Evolutionary conservation across 768 basidiomycete genomes (phyloP).

Genomic region (Coprinellus aureogranulatus): DNA sequence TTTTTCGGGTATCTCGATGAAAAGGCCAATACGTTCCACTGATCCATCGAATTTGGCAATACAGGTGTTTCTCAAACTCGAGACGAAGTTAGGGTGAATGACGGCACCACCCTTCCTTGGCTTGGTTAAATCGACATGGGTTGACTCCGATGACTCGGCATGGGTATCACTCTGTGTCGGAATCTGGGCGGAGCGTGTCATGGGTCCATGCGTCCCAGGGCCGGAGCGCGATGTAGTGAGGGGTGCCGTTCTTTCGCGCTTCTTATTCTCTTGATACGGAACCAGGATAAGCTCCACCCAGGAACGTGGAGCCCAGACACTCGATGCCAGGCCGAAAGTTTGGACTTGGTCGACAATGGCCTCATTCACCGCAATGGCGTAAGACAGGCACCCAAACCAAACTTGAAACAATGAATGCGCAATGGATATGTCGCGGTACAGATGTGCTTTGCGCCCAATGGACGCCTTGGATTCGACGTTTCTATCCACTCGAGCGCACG

Average conservation of each 20-base stretch:
- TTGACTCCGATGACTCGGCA: too few relatives aligned
- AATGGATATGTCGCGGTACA: not conserved
- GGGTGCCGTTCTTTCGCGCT: too few relatives aligned
- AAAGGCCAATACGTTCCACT: not conserved
- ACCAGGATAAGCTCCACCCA: not conserved
- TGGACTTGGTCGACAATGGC: not conserved
- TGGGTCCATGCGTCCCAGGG: too few relatives aligned
- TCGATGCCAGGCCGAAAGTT: not conserved
- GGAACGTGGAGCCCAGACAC: too few relatives aligned
- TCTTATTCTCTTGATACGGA: not conserved
- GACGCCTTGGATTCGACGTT: not conserved
- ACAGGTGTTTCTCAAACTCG: not conserved
- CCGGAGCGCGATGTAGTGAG: too few relatives aligned
- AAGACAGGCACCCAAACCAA: not conserved
- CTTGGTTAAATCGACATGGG: too few relatives aligned
- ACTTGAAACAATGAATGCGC: not conserved
- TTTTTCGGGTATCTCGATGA: not conserved
- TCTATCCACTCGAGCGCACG: not conserved
- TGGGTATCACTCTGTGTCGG: too few relatives aligned
- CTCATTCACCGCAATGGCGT: not conserved
- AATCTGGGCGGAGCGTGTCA: too few relatives aligned
- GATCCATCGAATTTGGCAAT: not conserved
- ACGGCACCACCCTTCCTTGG: not conserved
- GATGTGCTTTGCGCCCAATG: not conserved
- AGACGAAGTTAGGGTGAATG: not conserved